Percentiles rank a stretch among this genome's conserved stretches.
Evolutionary conservation across 805 yeast genomes (phyloP).

Genomic region (Tetrapisispora arboricola): DNA sequence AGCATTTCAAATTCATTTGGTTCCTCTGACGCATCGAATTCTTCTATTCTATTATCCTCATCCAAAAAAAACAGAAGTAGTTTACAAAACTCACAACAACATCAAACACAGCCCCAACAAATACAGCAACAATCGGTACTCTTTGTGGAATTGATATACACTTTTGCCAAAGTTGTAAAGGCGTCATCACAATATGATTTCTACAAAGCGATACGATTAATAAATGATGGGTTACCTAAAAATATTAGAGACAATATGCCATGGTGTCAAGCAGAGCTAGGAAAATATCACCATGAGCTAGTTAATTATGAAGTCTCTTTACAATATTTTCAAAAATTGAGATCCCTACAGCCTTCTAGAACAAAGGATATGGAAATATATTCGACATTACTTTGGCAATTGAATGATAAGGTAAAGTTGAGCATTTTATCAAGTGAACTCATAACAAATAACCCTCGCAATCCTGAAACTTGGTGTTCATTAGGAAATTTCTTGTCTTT

Average conservation of each 20-base stretch:
- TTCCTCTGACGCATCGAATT: background rate
- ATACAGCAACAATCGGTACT: background rate
- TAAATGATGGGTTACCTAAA: conserved; percentile 47
- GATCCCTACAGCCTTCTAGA: conserved; percentile 67
- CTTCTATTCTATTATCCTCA: background rate
- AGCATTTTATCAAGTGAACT: conserved; percentile 79
- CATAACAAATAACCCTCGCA: conserved; percentile 48
- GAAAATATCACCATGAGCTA: conserved; percentile 75
- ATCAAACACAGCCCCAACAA: too few species aligned
- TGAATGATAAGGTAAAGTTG: conserved; percentile 67
- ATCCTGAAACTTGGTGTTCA: conserved; percentile 85
- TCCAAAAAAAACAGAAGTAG: background rate
- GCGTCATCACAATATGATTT: conserved; percentile 49
- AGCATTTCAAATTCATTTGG: background rate
- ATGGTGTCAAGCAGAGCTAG: conserved; percentile 74
- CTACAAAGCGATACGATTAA: conserved; percentile 61
- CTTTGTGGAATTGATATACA: conserved; percentile 9
- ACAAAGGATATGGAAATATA: conserved; percentile 82
- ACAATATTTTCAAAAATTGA: conserved; percentile 47
- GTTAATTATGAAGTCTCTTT: conserved; percentile 76
- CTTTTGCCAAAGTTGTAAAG: conserved; percentile 13
- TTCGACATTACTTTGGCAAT: conserved; percentile 88
- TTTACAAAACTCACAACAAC: background rate
- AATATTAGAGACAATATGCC: conserved; percentile 57
- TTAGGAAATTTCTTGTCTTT: conserved; percentile 83